phyloP scores from a whole-genome alignment of 2,329 filamentous ascomycete species.

The Epichloe elymi region DNA sequence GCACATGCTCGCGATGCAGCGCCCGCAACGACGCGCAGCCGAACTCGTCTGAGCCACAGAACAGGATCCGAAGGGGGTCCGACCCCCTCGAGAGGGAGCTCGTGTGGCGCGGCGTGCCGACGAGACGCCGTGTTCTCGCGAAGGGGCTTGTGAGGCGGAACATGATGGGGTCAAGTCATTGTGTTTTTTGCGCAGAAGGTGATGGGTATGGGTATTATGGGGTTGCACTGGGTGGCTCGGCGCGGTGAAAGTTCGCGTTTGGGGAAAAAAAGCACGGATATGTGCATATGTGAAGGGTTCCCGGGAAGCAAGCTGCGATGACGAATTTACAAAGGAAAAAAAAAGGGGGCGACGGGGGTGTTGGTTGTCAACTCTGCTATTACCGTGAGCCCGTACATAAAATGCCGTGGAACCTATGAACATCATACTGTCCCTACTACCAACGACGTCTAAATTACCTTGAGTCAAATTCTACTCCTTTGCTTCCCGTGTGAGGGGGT shows the following conservation, averaged over 20 bases:
- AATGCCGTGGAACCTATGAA: too few relatives aligned
- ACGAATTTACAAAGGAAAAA: not conserved
- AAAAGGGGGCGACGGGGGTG: not conserved
- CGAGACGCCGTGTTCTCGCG: not conserved
- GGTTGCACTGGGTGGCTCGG: too few relatives aligned
- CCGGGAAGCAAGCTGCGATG: not conserved
- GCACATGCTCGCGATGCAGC: slow-evolving; percentile 46
- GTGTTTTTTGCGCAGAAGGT: not conserved
- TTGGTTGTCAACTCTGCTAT: too few relatives aligned
- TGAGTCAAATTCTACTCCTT: too few relatives aligned
- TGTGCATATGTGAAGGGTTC: not conserved
- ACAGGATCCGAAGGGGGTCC: slow-evolving; percentile 64
- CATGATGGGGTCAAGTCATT: slow-evolving; percentile 8
- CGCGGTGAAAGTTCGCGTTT: not conserved
- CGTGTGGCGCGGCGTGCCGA: not conserved
- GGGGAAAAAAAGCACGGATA: not conserved
- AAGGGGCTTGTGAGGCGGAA: slow-evolving; percentile 3
- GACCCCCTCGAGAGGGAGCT: slow-evolving; percentile 12
- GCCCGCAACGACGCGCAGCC: slow-evolving; percentile 66
- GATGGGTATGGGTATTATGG: too few relatives aligned
- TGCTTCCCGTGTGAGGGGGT: too few relatives aligned
- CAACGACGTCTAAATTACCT: too few relatives aligned
- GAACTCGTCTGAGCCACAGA: slow-evolving; percentile 88
- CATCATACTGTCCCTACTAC: too few relatives aligned
- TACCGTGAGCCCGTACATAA: too few relatives aligned